phyloP scores from a whole-genome alignment of 2,329 filamentous ascomycete genomes.

The Ceratocystis cubensis region DNA sequence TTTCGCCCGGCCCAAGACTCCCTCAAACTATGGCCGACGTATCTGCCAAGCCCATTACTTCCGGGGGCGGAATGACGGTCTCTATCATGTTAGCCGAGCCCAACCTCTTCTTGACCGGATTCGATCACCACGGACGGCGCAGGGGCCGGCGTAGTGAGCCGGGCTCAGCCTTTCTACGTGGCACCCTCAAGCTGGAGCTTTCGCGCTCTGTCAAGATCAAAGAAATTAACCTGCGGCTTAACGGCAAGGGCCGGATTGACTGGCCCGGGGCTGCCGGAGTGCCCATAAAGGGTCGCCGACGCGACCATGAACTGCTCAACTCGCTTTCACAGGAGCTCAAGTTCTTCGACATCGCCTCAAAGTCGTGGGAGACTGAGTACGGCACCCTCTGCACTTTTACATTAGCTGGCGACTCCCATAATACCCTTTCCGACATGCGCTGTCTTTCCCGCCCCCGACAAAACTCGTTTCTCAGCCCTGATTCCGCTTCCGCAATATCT shows the following conservation, averaged over 20 bases:
- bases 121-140: slow-evolving; percentile 54
- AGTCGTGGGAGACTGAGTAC: slow-evolving; percentile 47
- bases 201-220: slow-evolving; percentile 90
- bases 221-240: slow-evolving; percentile 73
- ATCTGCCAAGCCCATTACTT: slow-evolving; percentile 56
- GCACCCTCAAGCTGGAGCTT: slow-evolving; percentile 67
- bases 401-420: not conserved
- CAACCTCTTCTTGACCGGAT: slow-evolving; percentile 67
- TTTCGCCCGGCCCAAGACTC: not conserved
- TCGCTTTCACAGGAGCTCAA: slow-evolving; percentile 71
- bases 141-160: slow-evolving; percentile 36
- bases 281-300: slow-evolving; percentile 68
- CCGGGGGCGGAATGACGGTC: slow-evolving; percentile 61
- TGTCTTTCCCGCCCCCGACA: not conserved
- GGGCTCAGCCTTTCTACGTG: slow-evolving; percentile 75
- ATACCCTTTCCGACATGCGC: not conserved
- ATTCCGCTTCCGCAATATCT: slow-evolving; percentile 13
- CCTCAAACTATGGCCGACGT: slow-evolving; percentile 28
- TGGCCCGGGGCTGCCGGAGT: slow-evolving; percentile 89
- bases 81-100: slow-evolving; percentile 66
- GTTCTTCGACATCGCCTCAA: slow-evolving; percentile 73
- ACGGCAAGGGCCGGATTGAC: slow-evolving; percentile 74
- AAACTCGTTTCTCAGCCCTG: slow-evolving; percentile 4
- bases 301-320: slow-evolving; percentile 64
- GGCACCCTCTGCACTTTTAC: slow-evolving; percentile 50